Evolutionary conservation across 106 monocot genomes (phyloP), one percentile per base, ranked within the genome.

Genomic region (Posidonia australis): DNA sequence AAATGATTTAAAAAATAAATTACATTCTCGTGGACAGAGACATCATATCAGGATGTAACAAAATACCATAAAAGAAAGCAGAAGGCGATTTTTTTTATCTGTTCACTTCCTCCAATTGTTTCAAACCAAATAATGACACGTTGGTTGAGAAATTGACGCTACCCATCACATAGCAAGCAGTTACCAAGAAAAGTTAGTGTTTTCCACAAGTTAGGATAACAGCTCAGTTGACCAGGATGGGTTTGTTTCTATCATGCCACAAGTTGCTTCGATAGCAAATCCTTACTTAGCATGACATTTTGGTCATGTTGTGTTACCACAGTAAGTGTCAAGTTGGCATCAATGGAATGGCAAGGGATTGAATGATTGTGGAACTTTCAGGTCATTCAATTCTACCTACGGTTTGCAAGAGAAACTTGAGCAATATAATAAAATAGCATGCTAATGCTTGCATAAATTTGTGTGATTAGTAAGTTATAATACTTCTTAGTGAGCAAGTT

Each of bases 401-500:
- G 5, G 5, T 49, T 49, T 49, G n/a, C 49, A 17, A 49, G 0
- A 36, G 5, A 7, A 36, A 36, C 7, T 4, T 5, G 18, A 49
- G 49, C n/a, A 49, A 49, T 10, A 5, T 9, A 55, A 4, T 4
- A 55, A 2, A 25, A 23, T 3, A 55, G 1, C 1, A 36, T 10
- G 23, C 23, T 11, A 23, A 10, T 23, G 10, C 20, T 19, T 55
- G 24, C 24, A 32, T 60, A 28, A 27, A 32, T 60, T 13, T 60
- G 14, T 52, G 17, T 64, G 19, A 64, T 44, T 36, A 62, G 42
- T 47, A 5, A 51, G 29, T 66, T 21, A 66, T 9, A 23, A 22
- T 66, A 81, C 70, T 82, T 90, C 84, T 49, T 90, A 79, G 64
- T 90, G 82, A 54, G 84, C 80, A 29, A 96, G 82, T 60, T 73